These are phyloP conservation scores for Xylariaceae sp. DNA, from an alignment of 2,329 filamentous ascomycete species.

Conservation along the genomic window DNA sequence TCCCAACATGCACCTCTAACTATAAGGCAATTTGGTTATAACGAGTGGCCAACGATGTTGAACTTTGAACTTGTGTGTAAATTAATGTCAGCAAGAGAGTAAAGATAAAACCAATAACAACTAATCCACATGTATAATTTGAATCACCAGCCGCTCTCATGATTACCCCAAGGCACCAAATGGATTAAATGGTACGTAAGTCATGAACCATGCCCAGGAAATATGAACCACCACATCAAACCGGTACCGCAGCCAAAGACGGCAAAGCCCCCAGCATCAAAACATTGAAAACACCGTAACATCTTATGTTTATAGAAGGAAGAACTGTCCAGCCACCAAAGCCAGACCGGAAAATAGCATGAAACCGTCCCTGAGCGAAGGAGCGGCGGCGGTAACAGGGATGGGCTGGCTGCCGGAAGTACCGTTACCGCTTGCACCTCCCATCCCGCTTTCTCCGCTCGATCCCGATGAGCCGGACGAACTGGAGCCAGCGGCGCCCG, in stretches of 20 bases:
- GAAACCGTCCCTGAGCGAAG: constrained; percentile 34
- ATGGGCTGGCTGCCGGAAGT: constrained; percentile 21
- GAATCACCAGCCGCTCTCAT: neutral
- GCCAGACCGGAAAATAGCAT: constrained; percentile 32
- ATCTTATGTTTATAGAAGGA: constrained; percentile 30
- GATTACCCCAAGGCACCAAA: neutral
- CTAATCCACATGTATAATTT: constrained; percentile 7
- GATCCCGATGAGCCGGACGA: neutral
- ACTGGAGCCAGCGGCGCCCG: too few species aligned
- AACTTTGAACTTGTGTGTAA: neutral
- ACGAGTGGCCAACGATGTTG: too few species aligned
- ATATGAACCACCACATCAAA: constrained; percentile 9
- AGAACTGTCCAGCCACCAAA: constrained; percentile 33
- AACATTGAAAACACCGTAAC: neutral
- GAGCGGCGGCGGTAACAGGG: constrained; percentile 29
- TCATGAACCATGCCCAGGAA: constrained; percentile 28
- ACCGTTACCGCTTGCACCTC: constrained; percentile 19
- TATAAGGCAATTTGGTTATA: too few species aligned
- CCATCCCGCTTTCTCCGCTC: constrained; percentile 1
- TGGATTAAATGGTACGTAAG: constrained; percentile 14
- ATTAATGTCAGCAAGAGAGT: constrained; percentile 4
- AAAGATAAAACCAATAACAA: constrained; percentile 1
- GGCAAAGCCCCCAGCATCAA: constrained; percentile 1
- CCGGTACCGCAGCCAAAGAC: neutral
- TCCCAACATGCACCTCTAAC: too few species aligned